These are phyloP conservation scores for Colletotrichum kahawae DNA, from an alignment of 2,329 filamentous ascomycete species.

Conservation along the genomic window DNA sequence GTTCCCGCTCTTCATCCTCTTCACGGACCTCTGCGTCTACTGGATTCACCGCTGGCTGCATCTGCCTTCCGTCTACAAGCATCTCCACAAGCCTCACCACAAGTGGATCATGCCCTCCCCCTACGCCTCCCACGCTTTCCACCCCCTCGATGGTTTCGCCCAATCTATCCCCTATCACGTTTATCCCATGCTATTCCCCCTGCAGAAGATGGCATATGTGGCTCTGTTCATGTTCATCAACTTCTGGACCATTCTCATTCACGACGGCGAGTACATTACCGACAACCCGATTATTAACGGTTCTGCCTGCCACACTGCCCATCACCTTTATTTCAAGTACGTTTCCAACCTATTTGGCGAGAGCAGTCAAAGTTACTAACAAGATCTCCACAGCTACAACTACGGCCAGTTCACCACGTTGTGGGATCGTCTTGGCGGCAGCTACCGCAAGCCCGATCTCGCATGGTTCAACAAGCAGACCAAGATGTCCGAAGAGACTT, in stretches of 20 bases:
- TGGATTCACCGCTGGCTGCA: constrained; percentile 89
- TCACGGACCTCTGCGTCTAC: constrained; percentile 91
- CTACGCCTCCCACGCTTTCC: constrained; percentile 91
- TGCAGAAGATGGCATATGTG: constrained; percentile 90
- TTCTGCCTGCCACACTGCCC: constrained; percentile 82
- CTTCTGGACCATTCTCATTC: constrained; percentile 95
- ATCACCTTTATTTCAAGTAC: constrained; percentile 64
- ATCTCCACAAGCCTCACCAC: constrained; percentile 95
- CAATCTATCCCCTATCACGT: constrained; percentile 92
- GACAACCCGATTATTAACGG: constrained; percentile 93
- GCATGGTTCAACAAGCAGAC: constrained; percentile 74
- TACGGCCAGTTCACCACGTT: constrained; percentile 80
- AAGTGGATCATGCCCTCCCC: constrained; percentile 99
- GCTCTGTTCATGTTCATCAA: constrained; percentile 91
- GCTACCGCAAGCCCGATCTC: constrained; percentile 74
- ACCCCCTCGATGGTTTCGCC: constrained; percentile 88
- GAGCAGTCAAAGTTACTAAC: not conserved
- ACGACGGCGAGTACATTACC: constrained; percentile 93
- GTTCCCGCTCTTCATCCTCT: constrained; percentile 86
- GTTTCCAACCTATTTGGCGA: not conserved
- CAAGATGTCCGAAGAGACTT: constrained; percentile 73
- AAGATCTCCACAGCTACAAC: constrained; percentile 66
- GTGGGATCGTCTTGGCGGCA: constrained; percentile 76
- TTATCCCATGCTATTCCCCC: constrained; percentile 89
- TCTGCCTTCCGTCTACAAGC: constrained; percentile 82